Base-by-base conservation (phyloP, 805 yeast species). In the Kodamaea neixiangensis region DNA sequence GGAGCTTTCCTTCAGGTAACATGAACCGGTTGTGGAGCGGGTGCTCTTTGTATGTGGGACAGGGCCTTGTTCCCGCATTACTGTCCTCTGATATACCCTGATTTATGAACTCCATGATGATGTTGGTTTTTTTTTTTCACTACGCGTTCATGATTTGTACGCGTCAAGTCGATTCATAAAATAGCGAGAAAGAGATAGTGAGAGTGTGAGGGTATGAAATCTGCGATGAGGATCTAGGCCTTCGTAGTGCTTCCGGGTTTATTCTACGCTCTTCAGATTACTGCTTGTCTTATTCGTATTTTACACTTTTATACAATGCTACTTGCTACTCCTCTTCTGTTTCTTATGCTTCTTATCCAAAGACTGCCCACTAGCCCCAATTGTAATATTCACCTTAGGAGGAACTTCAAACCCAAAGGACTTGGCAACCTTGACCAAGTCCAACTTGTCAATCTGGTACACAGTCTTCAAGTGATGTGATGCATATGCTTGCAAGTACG, bases 401-500 rank as follows among this genome's bases (percentile, higher is more conserved):
- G 99, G 98, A 20, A 89, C 86, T 35, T 85, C 84, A 73, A 94
- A 94, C 7, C 99, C 99, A 69, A 89, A 94, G 11, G 96, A 87
- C 68, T 86, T 89, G 49, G 97, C 99, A 25, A 94, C 97, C 74
- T 93, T 94, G 33, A 85, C 93, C 56, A 94, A 76, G 68, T 94
- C 99, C 54, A 94, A 78, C 72, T 92, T 90, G 71, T 94, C 98
- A 61, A 94, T 90, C 73, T 92, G 96, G 67, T 94, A 94, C 13
- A 94, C 99, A 1, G 97, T 89, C 71, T 94, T 94, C 71, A 94
- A 78, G 64, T 92, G 96, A 72, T 94, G 99, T 18, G 97, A 87
- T 5, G 99, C 92, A 66, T 94, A 94, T 4, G 99, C 98, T 73
- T 94, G 99, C 63, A 94, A 78, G 71, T 94, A 94, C 2, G 98